These are phyloP conservation scores for Euphorbia tirucalli DNA, from an alignment of 345 rosid genomes.

Conservation along the genomic window DNA sequence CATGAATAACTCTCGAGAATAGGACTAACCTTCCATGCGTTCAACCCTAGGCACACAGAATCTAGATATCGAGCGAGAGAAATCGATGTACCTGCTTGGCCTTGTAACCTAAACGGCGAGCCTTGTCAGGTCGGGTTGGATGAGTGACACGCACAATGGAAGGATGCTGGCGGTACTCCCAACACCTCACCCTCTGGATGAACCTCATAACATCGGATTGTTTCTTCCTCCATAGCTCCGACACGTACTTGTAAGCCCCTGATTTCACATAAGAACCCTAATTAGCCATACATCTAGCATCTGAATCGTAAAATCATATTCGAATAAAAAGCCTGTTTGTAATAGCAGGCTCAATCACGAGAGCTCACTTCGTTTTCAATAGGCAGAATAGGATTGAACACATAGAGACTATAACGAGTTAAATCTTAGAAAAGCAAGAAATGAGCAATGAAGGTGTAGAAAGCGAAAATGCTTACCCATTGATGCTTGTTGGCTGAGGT, in stretches of 20 bases:
- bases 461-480: conserved; percentile 38
- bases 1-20: no score
- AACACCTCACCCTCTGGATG: conserved; percentile 41
- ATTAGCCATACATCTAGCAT: neutral
- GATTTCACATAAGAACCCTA: neutral
- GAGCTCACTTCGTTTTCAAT: neutral
- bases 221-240: conserved; percentile 45
- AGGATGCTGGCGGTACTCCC: conserved; percentile 43
- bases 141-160: conserved; percentile 38
- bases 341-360: neutral
- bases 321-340: neutral
- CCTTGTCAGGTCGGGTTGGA: conserved; percentile 42
- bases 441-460: neutral
- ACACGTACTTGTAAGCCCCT: conserved; percentile 43
- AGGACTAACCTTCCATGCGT: neutral
- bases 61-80: neutral
- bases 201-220: conserved; percentile 44
- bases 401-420: no score
- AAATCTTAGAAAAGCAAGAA: neutral
- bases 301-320: neutral
- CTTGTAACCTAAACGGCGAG: conserved; percentile 40
- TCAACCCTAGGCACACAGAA: neutral
- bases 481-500: conserved; percentile 13
- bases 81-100: conserved; percentile 34
- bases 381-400: neutral